Evolutionary conservation across 805 yeast genomes (phyloP).

Genomic region (Torulaspora gathmanii): DNA sequence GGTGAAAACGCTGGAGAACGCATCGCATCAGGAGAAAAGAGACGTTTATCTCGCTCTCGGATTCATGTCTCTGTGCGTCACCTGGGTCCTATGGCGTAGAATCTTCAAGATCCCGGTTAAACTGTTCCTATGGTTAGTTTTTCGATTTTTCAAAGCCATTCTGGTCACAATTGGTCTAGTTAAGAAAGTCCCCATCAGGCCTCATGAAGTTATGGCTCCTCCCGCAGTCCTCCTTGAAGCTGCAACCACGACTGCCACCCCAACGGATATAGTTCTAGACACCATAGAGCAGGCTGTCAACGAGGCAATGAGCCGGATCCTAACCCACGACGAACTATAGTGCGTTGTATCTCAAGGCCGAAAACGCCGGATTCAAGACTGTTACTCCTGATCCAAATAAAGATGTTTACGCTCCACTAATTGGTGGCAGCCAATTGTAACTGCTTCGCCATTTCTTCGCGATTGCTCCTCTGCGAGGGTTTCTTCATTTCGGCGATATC

Average conservation of each 20-base stretch:
- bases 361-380: constrained; percentile 8
- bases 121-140: constrained; percentile 30
- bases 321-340: constrained; percentile 25
- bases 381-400: background rate
- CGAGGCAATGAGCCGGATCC: constrained; percentile 27
- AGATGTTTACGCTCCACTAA: background rate
- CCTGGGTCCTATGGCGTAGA: constrained; percentile 37
- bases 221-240: constrained; percentile 2
- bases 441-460: background rate
- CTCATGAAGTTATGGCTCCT: constrained; percentile 7
- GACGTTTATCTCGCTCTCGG: constrained; percentile 33
- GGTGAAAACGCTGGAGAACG: constrained; percentile 30
- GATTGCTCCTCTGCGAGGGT: background rate
- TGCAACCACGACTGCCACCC: constrained; percentile 1
- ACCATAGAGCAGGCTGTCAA: constrained; percentile 22
- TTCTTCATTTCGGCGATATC: background rate
- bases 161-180: constrained; percentile 28
- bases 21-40: constrained; percentile 34
- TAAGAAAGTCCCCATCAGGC: constrained; percentile 5
- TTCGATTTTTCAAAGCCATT: constrained; percentile 38
- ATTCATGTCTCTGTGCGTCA: constrained; percentile 27
- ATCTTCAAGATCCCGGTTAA: constrained; percentile 33
- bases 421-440: background rate
- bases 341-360: background rate
- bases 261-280: constrained; percentile 3